Percentiles rank a stretch among this genome's conserved stretches.
phyloP scores from a whole-genome alignment of 1,284 basidiomycete species.

The Trichosporon faecale region DNA sequence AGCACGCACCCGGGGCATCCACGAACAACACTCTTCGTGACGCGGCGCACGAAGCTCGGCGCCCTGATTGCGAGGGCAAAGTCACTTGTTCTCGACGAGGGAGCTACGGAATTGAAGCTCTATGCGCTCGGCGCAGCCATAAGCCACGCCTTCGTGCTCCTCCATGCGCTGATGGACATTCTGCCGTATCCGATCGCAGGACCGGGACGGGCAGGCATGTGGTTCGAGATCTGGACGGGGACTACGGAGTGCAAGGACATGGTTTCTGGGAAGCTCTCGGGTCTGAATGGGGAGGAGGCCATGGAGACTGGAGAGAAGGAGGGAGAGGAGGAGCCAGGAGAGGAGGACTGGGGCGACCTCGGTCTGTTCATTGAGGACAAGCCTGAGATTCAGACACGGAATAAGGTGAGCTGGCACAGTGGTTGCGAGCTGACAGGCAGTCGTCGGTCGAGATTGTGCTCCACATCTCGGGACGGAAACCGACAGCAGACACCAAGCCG shows the following conservation, averaged over 20 bases:
- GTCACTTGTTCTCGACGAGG: slow-evolving; percentile 85
- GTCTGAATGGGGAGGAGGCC: not conserved
- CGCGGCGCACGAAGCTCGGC: slow-evolving; percentile 73
- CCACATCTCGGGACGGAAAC: not conserved
- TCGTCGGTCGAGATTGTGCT: slow-evolving; percentile 3
- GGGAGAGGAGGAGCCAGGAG: not conserved
- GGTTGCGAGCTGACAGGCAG: not conserved
- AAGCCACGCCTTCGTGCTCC: slow-evolving; percentile 69
- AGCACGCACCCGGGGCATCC: slow-evolving; percentile 52
- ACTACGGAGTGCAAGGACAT: slow-evolving; percentile 77
- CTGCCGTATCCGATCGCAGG: slow-evolving; percentile 60
- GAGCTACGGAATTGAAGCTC: slow-evolving; percentile 66
- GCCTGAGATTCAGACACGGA: not conserved
- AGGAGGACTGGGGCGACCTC: slow-evolving; percentile 8
- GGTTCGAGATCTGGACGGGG: slow-evolving; percentile 66
- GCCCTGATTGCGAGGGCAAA: slow-evolving; percentile 62
- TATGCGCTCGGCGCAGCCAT: slow-evolving; percentile 84
- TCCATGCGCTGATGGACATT: slow-evolving; percentile 68
- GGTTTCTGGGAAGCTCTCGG: slow-evolving; percentile 44
- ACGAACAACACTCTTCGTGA: slow-evolving; percentile 74
- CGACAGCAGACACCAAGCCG: not conserved
- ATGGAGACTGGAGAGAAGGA: not conserved
- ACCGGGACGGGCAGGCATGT: slow-evolving; percentile 58
- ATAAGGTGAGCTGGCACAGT: not conserved
- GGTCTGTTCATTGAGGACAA: not conserved